Conservation (phyloP, 805 yeast species). For the Yarrowia yakushimensis region DNA sequence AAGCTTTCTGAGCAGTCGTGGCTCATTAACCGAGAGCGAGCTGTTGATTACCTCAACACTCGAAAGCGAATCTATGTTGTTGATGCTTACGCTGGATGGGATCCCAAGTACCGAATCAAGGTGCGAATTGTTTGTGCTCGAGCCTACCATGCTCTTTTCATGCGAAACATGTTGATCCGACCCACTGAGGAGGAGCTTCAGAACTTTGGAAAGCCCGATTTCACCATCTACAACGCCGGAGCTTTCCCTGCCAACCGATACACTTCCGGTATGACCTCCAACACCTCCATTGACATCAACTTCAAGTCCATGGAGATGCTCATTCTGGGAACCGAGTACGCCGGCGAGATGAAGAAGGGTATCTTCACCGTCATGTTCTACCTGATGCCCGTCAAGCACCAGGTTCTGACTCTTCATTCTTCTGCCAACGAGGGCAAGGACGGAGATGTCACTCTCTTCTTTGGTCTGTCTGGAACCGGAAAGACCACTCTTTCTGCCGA, state of each 20-base stretch:
- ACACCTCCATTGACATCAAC: constrained; percentile 93
- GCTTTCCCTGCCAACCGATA: constrained; percentile 96
- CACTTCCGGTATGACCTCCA: constrained; percentile 96
- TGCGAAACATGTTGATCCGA: constrained; percentile 96
- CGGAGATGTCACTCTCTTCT: constrained; percentile 90
- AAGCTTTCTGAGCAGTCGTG: constrained; percentile 91
- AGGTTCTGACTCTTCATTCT: constrained; percentile 90
- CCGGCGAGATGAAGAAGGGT: constrained; percentile 99
- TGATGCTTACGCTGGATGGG: constrained; percentile 99
- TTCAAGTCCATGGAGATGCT: constrained; percentile 98
- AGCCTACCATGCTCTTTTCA: constrained; percentile 96
- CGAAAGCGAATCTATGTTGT: constrained; percentile 90
- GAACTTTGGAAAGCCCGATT: constrained; percentile 94
- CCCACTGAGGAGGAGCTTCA: constrained; percentile 87
- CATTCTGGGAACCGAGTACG: constrained; percentile 96
- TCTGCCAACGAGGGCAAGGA: constrained; percentile 88
- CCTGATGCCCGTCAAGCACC: constrained; percentile 91
- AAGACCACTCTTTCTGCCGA: constrained; percentile 97
- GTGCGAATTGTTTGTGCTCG: constrained; percentile 95
- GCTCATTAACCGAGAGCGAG: constrained; percentile 94
- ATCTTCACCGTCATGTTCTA: constrained; percentile 98
- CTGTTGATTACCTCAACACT: constrained; percentile 93
- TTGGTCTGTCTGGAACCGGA: constrained; percentile 97
- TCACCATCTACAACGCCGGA: constrained; percentile 97
- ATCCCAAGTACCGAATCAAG: constrained; percentile 93